Conservation (phyloP, 2,329 filamentous ascomycete genomes). For the Lasiodiplodia gonubiensis region DNA sequence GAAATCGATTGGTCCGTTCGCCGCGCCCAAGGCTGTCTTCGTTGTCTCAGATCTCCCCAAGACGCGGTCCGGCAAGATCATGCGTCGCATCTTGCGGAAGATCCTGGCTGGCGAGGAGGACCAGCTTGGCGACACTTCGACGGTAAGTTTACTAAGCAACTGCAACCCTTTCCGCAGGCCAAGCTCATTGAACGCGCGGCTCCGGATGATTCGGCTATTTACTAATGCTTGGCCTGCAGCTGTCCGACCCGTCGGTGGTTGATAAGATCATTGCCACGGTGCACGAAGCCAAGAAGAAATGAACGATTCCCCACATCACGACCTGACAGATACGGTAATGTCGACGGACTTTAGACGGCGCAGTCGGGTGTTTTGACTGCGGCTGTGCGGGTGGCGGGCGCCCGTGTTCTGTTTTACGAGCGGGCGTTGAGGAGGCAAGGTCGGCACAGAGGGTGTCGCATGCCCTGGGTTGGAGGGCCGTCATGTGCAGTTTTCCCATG, state of each 20-base stretch:
- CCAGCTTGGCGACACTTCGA: constrained; percentile 90
- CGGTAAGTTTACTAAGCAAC: constrained; percentile 62
- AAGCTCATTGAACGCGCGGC: constrained; percentile 21
- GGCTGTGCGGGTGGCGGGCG: constrained; percentile 10
- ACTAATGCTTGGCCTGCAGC: constrained; percentile 53
- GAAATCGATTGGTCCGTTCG: constrained; percentile 97
- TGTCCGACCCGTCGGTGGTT: constrained; percentile 89
- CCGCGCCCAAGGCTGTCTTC: constrained; percentile 90
- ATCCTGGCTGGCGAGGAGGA: constrained; percentile 97
- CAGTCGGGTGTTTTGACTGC: background rate
- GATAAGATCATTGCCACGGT: constrained; percentile 86
- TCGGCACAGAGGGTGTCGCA: constrained; percentile 10
- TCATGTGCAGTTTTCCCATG: constrained; percentile 15
- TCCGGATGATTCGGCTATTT: constrained; percentile 19
- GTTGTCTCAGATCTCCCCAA: constrained; percentile 94
- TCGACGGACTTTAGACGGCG: constrained; percentile 2
- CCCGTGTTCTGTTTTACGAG: constrained; percentile 13
- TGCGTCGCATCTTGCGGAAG: constrained; percentile 96
- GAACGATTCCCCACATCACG: constrained; percentile 11
- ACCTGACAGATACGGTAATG: constrained; percentile 13
- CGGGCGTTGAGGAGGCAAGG: constrained; percentile 15
- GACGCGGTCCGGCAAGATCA: constrained; percentile 98
- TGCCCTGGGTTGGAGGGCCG: background rate
- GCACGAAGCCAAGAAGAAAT: constrained; percentile 62
- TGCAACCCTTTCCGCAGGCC: constrained; percentile 10